Base-by-base conservation (phyloP, 2,329 filamentous ascomycete genomes). In the Penicillium sp. region DNA sequence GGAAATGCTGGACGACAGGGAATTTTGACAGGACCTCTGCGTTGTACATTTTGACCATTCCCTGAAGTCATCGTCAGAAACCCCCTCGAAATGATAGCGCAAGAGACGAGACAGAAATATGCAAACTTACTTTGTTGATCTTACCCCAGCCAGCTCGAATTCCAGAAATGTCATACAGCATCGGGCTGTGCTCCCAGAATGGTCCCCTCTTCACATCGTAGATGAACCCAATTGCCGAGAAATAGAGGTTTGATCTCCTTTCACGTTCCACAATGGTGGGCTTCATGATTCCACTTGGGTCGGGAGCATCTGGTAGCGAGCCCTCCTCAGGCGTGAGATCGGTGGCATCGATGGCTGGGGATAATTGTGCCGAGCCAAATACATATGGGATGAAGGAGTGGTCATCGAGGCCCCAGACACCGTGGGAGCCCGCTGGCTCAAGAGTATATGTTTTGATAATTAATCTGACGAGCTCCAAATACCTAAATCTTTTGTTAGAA, bases 41-140 rank as follows among this genome's bases (percentile, higher is more conserved):
- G 68, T 96, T 93, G 81, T 94, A 99, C 95, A 99, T 99, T 79
- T 98, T 99, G 72, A 99, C 88, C 95, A 99, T 98, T 56, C 95
- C 95, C 89, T 90, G 26, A 2, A 42, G 8, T 1, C 10, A 35
- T 51, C 26, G 33, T 62, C 19, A 65, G 60, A 37, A 3, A 22
- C 35, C 56, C 40, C 17, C 56, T 24, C 53, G 15, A 42, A 38
- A 49, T 5, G 19, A 17, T 9, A n/a, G 6, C 42, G 13, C 22
- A 44, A 37, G 8, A 28, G 7, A 15, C 15, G 8, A 4, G 6
- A 35, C 6, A 49, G 61, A 62, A 49, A 69, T 19, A 24, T 2
- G 9, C 17, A 4, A 30, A 26, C 59, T 57, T 12, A 86, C 86
- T 82, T 93, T 93, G 79, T 99, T 98, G 73, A 99, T 97, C 82